phyloP scores from a whole-genome alignment of 306 rosid genomes.

The Urtica urens region DNA sequence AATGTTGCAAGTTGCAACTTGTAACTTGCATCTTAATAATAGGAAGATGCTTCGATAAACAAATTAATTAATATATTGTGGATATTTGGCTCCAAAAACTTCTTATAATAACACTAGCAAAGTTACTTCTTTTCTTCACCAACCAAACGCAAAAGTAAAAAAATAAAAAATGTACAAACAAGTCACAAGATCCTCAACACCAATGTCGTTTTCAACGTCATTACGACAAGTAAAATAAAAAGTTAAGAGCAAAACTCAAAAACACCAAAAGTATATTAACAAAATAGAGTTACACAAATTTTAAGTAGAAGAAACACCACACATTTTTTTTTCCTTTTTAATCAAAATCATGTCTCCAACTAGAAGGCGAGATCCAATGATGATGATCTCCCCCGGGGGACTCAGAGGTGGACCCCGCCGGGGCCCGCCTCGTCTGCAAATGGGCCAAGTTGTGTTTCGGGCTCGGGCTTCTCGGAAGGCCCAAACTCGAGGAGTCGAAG shows the following conservation, averaged over 20 bases:
- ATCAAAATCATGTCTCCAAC: slow-evolving; percentile 49
- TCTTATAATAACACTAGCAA: no score
- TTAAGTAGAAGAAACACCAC: neutral
- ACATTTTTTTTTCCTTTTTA: neutral
- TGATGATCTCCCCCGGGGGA: slow-evolving; percentile 31
- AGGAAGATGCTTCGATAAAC: no score
- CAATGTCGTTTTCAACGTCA: neutral
- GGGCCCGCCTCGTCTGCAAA: slow-evolving; percentile 26
- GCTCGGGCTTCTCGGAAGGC: slow-evolving; percentile 47
- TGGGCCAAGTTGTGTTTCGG: slow-evolving; percentile 36
- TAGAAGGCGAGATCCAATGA: slow-evolving; percentile 52
- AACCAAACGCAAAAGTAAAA: neutral
- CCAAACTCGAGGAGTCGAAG: slow-evolving; percentile 45
- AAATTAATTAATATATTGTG: no score
- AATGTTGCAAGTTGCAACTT: no score
- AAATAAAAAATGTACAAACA: neutral
- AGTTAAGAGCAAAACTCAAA: neutral
- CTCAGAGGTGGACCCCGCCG: slow-evolving; percentile 29
- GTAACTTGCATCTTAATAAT: no score
- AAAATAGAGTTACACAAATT: slow-evolving; percentile 13
- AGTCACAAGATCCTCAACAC: neutral
- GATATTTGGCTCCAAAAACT: no score
- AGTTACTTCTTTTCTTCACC: no score
- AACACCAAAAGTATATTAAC: neutral
- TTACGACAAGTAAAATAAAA: neutral